Percentiles rank a stretch among this genome's conserved stretches.
These are phyloP conservation scores for Irpex lacteus DNA, from an alignment of 1,284 basidiomycete genomes.

Conservation along the genomic window DNA sequence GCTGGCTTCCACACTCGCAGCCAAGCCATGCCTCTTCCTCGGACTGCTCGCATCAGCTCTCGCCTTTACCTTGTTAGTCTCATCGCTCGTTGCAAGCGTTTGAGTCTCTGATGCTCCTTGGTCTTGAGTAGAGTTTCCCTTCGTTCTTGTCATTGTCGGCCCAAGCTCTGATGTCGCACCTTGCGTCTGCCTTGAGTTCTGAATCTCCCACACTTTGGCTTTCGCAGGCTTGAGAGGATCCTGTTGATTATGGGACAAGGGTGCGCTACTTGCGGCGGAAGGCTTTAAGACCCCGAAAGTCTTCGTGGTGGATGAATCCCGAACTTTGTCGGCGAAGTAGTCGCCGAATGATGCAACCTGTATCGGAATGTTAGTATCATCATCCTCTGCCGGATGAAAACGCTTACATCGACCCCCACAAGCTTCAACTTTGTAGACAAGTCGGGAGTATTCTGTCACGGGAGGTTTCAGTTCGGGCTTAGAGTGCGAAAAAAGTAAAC, in stretches of 20 bases:
- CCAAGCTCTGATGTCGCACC: not conserved
- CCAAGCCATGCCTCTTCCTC: slow-evolving; percentile 24
- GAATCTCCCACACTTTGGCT: slow-evolving; percentile 19
- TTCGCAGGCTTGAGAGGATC: slow-evolving; percentile 9
- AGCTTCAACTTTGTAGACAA: slow-evolving; percentile 67
- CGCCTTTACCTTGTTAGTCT: not conserved
- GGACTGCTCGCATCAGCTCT: slow-evolving; percentile 25
- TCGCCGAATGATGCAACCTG: slow-evolving; percentile 73
- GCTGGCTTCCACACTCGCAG: slow-evolving; percentile 32
- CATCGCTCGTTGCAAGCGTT: not conserved
- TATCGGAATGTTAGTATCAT: not conserved
- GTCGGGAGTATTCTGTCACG: slow-evolving; percentile 47
- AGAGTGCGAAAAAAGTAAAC: not conserved
- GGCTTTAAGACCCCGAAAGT: slow-evolving; percentile 10
- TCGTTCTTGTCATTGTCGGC: not conserved
- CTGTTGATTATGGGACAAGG: slow-evolving; percentile 15
- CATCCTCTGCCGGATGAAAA: not conserved
- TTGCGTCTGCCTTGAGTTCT: not conserved
- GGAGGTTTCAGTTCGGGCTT: not conserved
- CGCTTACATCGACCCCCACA: slow-evolving; percentile 67
- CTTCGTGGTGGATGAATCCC: slow-evolving; percentile 12
- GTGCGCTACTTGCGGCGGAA: slow-evolving; percentile 6
- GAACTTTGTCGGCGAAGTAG: slow-evolving; percentile 64
- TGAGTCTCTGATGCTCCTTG: not conserved
- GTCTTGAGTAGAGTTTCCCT: not conserved